Evolutionary conservation across 1,139 yeast species (phyloP), one percentile per base, ranked within the genome.

Genomic region (Candida sp.): DNA sequence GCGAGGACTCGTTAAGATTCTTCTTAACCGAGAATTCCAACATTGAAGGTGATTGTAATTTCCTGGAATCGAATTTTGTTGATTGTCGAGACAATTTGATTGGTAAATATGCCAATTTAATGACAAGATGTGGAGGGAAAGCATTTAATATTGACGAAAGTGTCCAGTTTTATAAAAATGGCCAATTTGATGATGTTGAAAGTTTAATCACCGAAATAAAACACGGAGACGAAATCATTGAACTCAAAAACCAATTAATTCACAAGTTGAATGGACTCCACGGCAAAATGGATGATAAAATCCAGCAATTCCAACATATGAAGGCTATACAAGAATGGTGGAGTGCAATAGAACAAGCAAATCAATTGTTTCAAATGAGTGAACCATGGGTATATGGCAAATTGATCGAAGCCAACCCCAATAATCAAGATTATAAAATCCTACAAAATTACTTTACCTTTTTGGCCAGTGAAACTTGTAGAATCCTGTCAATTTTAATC

Each of bases 81-180:
- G 62, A 68, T 23, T 73, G 84, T 9, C 73, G 96, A 49, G 84
- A 82, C 49, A 77, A 79, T 48, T 68, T 93, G 39, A 82, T 88
- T 45, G 89, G 90, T 45, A 91, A 91, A 60, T 85, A 85, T 62
- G 91, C 95, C 40, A 93, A 93, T 55, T 69, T 91, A 43, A 72
- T 85, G 22, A 77, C 84, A 47, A 70, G 99, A 45, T 77, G 84
- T 38, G 83, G 95, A 42, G 89, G 93, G 0, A 70, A 76, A 21
- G 80, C 82, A 45, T 91, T 93, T 55, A 65, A 77, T 55, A 72
- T 88, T 21, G 58, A 60, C n/a, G 62, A 77, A 29, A 75, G 87
- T 8, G 68, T 73, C 5, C 42, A 50, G 12, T 51, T 42, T 22
- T 50, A 44, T 33, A 41, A 49, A 8, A 39, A 50, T 1, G 66